phyloP scores from a whole-genome alignment of 2,329 filamentous ascomycete genomes.

The Alternaria sp. region DNA sequence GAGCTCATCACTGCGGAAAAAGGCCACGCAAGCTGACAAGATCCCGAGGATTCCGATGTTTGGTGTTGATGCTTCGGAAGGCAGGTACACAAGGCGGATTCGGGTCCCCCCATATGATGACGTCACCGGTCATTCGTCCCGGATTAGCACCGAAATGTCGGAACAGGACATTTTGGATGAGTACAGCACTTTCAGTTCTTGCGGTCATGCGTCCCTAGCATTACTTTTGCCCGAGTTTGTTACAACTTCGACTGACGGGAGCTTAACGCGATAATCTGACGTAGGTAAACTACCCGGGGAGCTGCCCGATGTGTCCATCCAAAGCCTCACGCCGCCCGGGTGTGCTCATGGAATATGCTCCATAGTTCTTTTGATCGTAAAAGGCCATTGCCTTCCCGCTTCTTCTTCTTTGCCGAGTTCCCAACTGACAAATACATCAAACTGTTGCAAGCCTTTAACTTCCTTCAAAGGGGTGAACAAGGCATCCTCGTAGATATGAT shows the following conservation, averaged over 20 bases:
- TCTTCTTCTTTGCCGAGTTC: neutral
- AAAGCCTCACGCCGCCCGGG: neutral
- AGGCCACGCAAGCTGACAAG: neutral
- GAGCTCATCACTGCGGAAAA: conserved; percentile 1
- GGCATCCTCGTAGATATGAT: neutral
- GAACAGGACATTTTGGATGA: neutral
- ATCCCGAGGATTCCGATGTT: neutral
- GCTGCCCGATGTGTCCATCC: neutral
- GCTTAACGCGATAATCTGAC: neutral
- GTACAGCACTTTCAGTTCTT: neutral
- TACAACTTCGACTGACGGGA: neutral
- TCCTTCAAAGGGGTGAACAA: neutral
- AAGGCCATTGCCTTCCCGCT: neutral
- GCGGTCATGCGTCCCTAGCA: neutral
- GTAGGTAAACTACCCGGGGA: neutral
- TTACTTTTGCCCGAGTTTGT: neutral
- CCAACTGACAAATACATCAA: neutral
- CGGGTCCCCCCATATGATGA: neutral
- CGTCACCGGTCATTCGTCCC: neutral
- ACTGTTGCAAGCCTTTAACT: neutral
- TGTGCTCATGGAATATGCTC: neutral
- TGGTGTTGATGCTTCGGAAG: neutral
- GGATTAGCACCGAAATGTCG: neutral
- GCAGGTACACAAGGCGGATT: neutral
- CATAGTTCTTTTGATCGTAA: neutral